A percentile compares a stretch with the other conserved stretches of the same genome.
phyloP scores from a whole-genome alignment of 2,329 filamentous ascomycete genomes.

The Scedosporium apiospermum region DNA sequence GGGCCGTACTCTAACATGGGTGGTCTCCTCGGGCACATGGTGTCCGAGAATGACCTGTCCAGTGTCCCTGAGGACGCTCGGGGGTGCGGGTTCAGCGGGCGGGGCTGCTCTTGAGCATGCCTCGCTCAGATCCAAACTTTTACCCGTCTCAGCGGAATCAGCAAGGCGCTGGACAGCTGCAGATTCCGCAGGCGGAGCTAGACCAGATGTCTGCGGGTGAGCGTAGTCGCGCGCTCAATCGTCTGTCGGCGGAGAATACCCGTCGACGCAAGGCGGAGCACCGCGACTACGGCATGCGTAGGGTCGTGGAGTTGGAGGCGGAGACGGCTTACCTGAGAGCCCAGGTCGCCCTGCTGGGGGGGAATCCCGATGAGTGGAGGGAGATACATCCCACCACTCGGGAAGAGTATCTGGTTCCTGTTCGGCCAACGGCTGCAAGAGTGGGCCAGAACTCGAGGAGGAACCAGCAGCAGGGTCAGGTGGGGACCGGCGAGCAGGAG shows the following conservation, averaged over 20 bases:
- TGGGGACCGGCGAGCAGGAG: background rate
- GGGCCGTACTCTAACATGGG: too few relatives aligned
- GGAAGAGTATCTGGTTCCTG: background rate
- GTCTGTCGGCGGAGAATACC: constrained; percentile 1
- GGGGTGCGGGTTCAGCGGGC: too few relatives aligned
- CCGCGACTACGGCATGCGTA: background rate
- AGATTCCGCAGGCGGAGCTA: too few relatives aligned
- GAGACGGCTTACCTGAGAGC: constrained; percentile 2
- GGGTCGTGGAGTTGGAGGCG: background rate
- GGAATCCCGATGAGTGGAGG: background rate
- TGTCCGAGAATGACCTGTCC: too few relatives aligned
- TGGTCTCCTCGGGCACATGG: too few relatives aligned
- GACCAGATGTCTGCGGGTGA: background rate
- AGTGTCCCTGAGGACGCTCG: too few relatives aligned
- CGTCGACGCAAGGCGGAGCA: background rate
- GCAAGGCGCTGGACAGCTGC: too few relatives aligned
- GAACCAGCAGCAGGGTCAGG: background rate
- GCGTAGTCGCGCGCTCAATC: background rate
- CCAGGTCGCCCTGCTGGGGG: background rate
- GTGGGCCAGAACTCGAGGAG: background rate
- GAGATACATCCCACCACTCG: background rate
- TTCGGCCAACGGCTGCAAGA: background rate
- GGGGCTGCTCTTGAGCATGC: too few relatives aligned
- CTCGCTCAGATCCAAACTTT: too few relatives aligned
- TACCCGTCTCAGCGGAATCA: too few relatives aligned